Conservation (phyloP, 73 alveolate genomes). For the Effrenium voratum region DNA sequence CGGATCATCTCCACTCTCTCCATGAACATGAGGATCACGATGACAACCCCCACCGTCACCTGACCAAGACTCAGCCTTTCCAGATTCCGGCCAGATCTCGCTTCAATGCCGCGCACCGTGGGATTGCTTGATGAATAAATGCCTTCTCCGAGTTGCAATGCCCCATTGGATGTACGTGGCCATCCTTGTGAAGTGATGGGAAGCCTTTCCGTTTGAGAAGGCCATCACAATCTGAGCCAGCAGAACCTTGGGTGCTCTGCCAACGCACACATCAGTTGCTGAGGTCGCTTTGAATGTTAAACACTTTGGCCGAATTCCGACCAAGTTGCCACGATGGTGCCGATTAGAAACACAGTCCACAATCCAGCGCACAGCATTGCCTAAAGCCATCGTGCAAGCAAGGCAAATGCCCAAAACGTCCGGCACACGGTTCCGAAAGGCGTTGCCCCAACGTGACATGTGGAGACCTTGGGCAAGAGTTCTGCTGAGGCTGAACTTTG, state of each 20-base stretch:
- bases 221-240: conserved; percentile 65
- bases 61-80: not conserved
- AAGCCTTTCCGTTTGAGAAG: conserved; percentile 83
- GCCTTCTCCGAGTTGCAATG: conserved; percentile 13
- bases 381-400: not conserved
- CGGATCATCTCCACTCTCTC: conserved; percentile 75
- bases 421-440: not conserved
- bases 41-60: conserved; percentile 41
- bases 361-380: conserved; percentile 48
- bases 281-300: not conserved
- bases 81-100: not conserved
- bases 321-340: conserved; percentile 31
- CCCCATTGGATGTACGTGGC: conserved; percentile 74
- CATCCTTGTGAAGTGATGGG: conserved; percentile 32
- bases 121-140: not conserved
- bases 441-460: no score
- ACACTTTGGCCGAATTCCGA: not conserved
- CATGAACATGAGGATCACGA: conserved; percentile 3
- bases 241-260: not conserved
- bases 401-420: not conserved
- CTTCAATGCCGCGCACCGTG: no score
- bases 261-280: not conserved
- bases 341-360: conserved; percentile 45
- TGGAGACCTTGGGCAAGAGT: no score
- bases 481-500: no score